phyloP scores from a whole-genome alignment of 257 asterid genomes.

The Fraxinus excelsior region DNA sequence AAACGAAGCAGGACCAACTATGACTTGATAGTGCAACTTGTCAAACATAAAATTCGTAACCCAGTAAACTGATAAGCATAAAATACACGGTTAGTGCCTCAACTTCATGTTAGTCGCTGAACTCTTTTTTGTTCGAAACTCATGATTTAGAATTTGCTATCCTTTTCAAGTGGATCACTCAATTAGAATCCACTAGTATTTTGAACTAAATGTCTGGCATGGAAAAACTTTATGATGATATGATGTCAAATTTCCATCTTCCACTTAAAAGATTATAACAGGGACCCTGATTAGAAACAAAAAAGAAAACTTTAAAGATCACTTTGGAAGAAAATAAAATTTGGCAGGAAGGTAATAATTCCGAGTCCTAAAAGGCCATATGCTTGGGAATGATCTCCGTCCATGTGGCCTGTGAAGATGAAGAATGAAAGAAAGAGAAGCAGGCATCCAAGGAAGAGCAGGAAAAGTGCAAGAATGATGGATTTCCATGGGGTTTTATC shows the following conservation, averaged over 20 bases:
- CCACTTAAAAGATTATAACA: neutral
- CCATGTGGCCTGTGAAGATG: constrained; percentile 94
- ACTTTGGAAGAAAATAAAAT: neutral
- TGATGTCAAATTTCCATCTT: neutral
- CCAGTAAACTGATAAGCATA: neutral
- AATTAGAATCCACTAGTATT: too few species aligned
- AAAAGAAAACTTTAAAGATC: neutral
- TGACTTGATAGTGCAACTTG: neutral
- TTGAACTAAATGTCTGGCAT: neutral
- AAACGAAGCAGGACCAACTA: neutral
- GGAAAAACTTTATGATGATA: neutral
- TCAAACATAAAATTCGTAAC: neutral
- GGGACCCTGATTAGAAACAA: constrained; percentile 8
- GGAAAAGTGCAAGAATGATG: constrained; percentile 69
- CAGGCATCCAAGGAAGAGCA: constrained; percentile 83
- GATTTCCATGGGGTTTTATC: constrained; percentile 93
- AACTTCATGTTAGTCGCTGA: neutral
- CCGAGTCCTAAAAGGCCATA: constrained; percentile 87
- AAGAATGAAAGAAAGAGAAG: constrained; percentile 71
- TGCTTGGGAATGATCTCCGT: constrained; percentile 80
- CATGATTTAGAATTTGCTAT: too few species aligned
- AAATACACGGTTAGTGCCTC: too few species aligned
- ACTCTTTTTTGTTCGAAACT: too few species aligned
- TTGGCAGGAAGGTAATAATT: constrained; percentile 70
- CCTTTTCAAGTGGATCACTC: neutral